Percentiles rank a stretch among this genome's conserved stretches.
phyloP scores from a whole-genome alignment of 352 stramenopile genomes.

The Phytophthora litchii region DNA sequence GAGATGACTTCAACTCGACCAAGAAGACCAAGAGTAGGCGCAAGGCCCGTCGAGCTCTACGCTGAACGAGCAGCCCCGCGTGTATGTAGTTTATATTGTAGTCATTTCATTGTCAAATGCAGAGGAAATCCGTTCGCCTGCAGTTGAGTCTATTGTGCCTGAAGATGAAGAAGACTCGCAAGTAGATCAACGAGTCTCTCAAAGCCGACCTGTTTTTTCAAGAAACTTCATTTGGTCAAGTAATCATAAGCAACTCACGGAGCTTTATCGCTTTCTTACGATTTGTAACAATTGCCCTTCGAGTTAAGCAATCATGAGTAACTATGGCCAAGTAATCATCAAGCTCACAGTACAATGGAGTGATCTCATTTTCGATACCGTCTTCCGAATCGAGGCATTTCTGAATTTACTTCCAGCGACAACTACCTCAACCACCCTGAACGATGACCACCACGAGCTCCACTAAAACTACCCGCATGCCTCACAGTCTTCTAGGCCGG shows the following conservation, averaged over 20 bases:
- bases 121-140: background rate
- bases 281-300: too few relatives aligned
- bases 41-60: constrained; percentile 27
- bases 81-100: constrained; percentile 4
- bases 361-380: background rate
- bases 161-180: too few relatives aligned
- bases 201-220: too few relatives aligned
- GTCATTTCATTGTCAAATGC: constrained; percentile 5
- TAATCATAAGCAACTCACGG: too few relatives aligned
- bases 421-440: background rate
- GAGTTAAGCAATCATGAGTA: too few relatives aligned
- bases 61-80: constrained; percentile 12
- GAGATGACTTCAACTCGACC: constrained; percentile 21
- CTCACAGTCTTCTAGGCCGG: background rate
- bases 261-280: too few relatives aligned
- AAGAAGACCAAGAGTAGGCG: constrained; percentile 22
- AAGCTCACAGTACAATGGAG: background rate
- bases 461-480: background rate
- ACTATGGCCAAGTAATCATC: background rate
- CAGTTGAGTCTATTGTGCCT: too few relatives aligned
- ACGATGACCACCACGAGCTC: background rate
- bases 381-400: background rate
- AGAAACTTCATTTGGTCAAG: background rate
- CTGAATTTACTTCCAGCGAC: background rate
- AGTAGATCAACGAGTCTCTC: too few relatives aligned